Evolutionary conservation across 2,329 filamentous ascomycete species (phyloP).

Genomic region (Pseudopithomyces maydicus): DNA sequence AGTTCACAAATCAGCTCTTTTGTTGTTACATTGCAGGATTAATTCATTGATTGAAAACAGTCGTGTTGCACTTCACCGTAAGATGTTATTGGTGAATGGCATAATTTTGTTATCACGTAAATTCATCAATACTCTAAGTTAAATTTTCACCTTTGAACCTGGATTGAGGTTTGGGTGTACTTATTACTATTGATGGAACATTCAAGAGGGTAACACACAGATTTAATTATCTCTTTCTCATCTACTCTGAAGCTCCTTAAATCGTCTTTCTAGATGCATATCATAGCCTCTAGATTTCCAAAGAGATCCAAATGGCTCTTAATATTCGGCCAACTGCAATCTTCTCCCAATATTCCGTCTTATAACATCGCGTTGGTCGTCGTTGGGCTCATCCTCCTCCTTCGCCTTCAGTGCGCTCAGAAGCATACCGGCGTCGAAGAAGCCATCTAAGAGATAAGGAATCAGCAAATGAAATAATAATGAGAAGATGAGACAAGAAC

Average conservation of each 20-base stretch:
- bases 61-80: no score
- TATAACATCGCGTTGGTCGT: conserved; percentile 65
- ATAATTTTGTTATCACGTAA: no score
- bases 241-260: not conserved
- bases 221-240: not conserved
- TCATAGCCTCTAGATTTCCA: not conserved
- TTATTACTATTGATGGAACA: no score
- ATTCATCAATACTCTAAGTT: no score
- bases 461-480: conserved; percentile 31
- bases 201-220: no score
- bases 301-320: not conserved
- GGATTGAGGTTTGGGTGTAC: no score
- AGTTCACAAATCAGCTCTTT: no score
- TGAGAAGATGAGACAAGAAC: conserved; percentile 1
- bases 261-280: not conserved
- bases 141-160: no score
- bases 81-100: no score
- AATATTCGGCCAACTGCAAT: conserved; percentile 72
- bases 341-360: conserved; percentile 77
- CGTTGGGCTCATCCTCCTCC: conserved; percentile 56
- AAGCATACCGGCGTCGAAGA: conserved; percentile 97
- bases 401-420: conserved; percentile 82
- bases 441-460: conserved; percentile 71
- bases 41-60: no score
- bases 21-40: no score